These are phyloP conservation scores for Tagetes patula DNA, from an alignment of 129 eudicot genomes.

Conservation along the genomic window DNA sequence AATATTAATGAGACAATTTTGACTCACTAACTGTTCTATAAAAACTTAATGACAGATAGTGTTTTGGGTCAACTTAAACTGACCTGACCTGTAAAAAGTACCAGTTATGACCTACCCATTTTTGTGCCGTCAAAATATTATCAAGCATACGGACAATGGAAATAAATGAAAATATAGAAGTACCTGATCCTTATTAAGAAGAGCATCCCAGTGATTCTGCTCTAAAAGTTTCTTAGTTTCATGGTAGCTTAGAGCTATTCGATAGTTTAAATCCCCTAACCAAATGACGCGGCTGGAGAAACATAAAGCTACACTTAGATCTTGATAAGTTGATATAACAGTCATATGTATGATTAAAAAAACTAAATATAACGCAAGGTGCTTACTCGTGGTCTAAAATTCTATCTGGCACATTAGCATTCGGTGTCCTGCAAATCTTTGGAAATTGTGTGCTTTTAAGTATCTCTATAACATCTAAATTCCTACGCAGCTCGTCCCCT, in stretches of 20 bases:
- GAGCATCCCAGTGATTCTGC: slow-evolving; percentile 58
- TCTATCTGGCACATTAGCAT: slow-evolving; percentile 47
- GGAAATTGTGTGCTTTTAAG: slow-evolving; percentile 64
- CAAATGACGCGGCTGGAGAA: slow-evolving; percentile 55
- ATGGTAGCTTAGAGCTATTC: slow-evolving; percentile 57
- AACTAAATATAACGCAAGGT: neutral
- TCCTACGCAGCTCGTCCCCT: slow-evolving; percentile 78
- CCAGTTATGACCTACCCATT: neutral
- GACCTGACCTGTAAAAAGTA: neutral
- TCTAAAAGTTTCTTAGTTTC: slow-evolving; percentile 55
- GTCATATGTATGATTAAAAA: neutral
- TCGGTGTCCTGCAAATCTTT: slow-evolving; percentile 39
- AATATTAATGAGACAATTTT: neutral
- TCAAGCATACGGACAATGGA: neutral
- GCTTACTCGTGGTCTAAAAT: slow-evolving; percentile 71
- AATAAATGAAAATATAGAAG: slow-evolving; percentile 6
- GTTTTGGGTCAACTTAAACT: neutral
- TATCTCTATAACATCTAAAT: slow-evolving; percentile 69
- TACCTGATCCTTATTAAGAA: slow-evolving; percentile 73
- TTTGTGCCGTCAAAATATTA: neutral
- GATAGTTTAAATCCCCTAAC: slow-evolving; percentile 73
- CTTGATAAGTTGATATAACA: neutral
- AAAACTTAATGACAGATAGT: neutral
- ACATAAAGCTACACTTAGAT: slow-evolving; percentile 14
- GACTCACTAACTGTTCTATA: neutral